A percentile compares a stretch with the other conserved stretches of the same genome.
phyloP scores from a whole-genome alignment of 768 basidiomycete species.

The Suillus occidentalis region DNA sequence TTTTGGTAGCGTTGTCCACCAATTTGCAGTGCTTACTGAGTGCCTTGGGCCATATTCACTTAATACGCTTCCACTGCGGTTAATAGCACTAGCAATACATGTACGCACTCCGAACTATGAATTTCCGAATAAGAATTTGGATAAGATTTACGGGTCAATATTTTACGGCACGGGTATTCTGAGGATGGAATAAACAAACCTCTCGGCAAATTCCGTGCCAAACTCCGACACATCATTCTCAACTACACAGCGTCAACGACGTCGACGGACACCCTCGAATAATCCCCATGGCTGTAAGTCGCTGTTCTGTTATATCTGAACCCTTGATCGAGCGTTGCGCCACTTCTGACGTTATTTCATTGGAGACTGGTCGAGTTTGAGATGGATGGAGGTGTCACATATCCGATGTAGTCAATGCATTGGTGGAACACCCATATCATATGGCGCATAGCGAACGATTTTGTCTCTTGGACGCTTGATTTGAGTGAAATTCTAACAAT shows the following conservation, averaged over 20 bases:
- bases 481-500: not conserved
- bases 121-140: not conserved
- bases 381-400: not conserved
- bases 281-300: conserved; percentile 2
- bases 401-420: not conserved
- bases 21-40: not conserved
- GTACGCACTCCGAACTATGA: not conserved
- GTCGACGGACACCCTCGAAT: not conserved
- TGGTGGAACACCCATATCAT: not conserved
- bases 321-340: not conserved
- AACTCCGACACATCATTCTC: conserved; percentile 4
- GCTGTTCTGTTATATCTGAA: not conserved
- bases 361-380: not conserved
- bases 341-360: not conserved
- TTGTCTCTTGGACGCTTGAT: not conserved
- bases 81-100: not conserved
- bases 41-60: not conserved
- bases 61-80: not conserved
- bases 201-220: not conserved
- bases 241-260: conserved; percentile 1
- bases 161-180: too few relatives aligned
- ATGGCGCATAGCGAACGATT: not conserved
- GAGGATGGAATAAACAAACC: not conserved
- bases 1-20: not conserved
- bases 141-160: not conserved